Evolutionary conservation across 768 basidiomycete genomes (phyloP), one percentile per base, ranked within the genome.

Genomic region (Leccinum boreale): DNA sequence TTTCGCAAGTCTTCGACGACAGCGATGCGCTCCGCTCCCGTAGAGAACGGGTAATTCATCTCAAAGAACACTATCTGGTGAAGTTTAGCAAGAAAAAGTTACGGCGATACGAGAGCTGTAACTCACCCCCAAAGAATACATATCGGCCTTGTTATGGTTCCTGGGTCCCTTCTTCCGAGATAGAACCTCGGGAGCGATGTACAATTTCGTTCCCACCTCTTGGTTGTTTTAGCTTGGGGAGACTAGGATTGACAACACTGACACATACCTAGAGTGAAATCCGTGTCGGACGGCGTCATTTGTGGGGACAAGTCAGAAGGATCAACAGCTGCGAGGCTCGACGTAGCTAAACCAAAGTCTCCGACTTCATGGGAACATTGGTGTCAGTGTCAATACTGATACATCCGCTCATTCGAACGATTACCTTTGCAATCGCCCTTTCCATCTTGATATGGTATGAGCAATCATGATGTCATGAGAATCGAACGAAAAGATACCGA

Each of bases 51-150:
- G 72, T 87, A 92, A 70, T 92, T 94, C 94, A 97, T 96, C 75
- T 98, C 95, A 66, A 98, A 97, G 73, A 97, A 97, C 14, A 97
- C 94, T 62, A 98, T 86, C 92, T 94, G 60, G 21, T 24, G 35
- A 58, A 39, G 26, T 46, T 59, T 11, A 4, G 45, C 55, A 19
- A 39, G n/a, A 10, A 21, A 42, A 6, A 24, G 21, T 46, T 15
- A 55, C 17, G 12, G 15, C 21, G 11, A 9, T 8, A 6, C 3
- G 14, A 4, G n/a, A 53, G 44, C 35, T 19, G 12, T 50, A 31
- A 77, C 86, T 52, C 68, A 93, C 92, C 23, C 94, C 95, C 10
- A 96, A 81, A 70, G 92, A 94, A 69, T 95, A 98, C 82, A 98
- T 87, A 65, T 98, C 95, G 0, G 93, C 94, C 66, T 95, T 96